Evolutionary conservation across 495 filamentous ascomycete genomes (phyloP).

Genomic region (Aspergillus bridgeri): DNA sequence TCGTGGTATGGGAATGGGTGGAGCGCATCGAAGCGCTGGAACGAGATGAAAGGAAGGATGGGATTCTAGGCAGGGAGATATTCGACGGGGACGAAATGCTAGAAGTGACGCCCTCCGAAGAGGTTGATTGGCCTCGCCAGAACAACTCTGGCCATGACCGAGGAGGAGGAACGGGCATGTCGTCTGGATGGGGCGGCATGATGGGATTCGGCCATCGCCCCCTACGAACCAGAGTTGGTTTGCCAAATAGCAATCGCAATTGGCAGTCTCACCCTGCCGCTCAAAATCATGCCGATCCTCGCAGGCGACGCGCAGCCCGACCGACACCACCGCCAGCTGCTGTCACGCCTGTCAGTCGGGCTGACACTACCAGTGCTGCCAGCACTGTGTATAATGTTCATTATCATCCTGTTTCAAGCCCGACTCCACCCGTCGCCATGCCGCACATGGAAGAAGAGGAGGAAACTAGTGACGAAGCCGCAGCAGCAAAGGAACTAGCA

Average conservation of each 20-base stretch:
- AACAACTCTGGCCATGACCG: slow-evolving; percentile 31
- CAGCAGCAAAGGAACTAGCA: slow-evolving; percentile 27
- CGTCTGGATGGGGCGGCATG: slow-evolving; percentile 45
- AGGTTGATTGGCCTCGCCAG: slow-evolving; percentile 52
- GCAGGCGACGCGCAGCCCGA: slow-evolving; percentile 34
- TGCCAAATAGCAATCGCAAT: slow-evolving; percentile 18
- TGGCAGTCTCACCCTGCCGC: slow-evolving; percentile 15
- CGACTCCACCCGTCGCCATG: slow-evolving; percentile 52
- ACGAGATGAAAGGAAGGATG: slow-evolving; percentile 92
- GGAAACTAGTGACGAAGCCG: slow-evolving; percentile 23
- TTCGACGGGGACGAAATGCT: slow-evolving; percentile 98
- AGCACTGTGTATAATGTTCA: slow-evolving; percentile 84
- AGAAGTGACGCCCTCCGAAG: slow-evolving; percentile 63
- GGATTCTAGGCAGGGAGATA: slow-evolving; percentile 87
- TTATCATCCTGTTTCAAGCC: slow-evolving; percentile 71
- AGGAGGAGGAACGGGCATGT: slow-evolving; percentile 36
- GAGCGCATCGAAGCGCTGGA: slow-evolving; percentile 97
- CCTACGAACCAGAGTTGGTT: slow-evolving; percentile 33
- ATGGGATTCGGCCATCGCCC: slow-evolving; percentile 40
- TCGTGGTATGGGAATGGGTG: slow-evolving; percentile 99
- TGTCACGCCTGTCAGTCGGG: slow-evolving; percentile 69
- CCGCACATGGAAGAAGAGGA: slow-evolving; percentile 39
- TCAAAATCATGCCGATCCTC: slow-evolving; percentile 19
- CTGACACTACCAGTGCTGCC: slow-evolving; percentile 71
- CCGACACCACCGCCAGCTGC: slow-evolving; percentile 62